phyloP scores from a whole-genome alignment of 208 protist species.

The Leishmania guyanensis region DNA sequence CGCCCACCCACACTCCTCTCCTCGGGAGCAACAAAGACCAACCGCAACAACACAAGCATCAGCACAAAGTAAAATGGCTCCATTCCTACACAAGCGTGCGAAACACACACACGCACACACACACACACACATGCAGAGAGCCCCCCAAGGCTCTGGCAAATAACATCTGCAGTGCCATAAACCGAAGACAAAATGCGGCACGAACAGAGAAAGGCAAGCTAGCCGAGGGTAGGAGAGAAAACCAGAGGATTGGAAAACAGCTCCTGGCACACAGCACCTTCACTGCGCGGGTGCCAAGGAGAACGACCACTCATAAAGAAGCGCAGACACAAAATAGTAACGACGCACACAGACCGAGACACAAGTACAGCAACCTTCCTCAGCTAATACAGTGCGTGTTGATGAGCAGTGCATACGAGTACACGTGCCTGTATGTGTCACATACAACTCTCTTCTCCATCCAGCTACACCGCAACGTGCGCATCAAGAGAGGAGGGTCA shows the following conservation, averaged over 20 bases:
- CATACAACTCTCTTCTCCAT: background rate
- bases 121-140: slow-evolving; percentile 3
- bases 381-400: background rate
- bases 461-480: background rate
- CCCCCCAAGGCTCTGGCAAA: background rate
- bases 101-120: slow-evolving; percentile 2
- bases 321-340: background rate
- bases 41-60: background rate
- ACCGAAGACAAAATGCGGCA: background rate
- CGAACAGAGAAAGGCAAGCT: background rate
- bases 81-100: background rate
- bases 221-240: background rate
- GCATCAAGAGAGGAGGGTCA: background rate
- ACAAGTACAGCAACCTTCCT: background rate
- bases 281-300: background rate
- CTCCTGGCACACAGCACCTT: background rate
- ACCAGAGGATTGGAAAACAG: background rate
- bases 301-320: background rate
- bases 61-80: background rate
- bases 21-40: background rate
- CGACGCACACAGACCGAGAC: background rate
- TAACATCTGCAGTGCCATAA: background rate
- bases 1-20: background rate
- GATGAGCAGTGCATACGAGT: background rate
- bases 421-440: background rate